These are phyloP conservation scores for Arthromyces matolae DNA, from an alignment of 768 basidiomycete genomes.

Conservation along the genomic window DNA sequence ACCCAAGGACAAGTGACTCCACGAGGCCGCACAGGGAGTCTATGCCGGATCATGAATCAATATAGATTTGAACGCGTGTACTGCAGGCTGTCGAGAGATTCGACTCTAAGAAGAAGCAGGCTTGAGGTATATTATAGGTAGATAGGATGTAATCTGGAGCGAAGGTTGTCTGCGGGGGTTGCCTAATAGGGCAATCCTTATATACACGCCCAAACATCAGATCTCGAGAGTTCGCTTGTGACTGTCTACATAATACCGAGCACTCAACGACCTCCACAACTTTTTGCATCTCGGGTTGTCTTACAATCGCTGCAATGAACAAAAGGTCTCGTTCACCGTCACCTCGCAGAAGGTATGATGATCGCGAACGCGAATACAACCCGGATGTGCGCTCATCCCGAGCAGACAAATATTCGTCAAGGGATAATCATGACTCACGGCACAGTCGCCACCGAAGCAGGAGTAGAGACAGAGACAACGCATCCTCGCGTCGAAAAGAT, in stretches of 20 bases:
- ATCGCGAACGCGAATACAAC: constrained; percentile 34
- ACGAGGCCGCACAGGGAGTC: constrained; percentile 14
- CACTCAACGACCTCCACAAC: neutral
- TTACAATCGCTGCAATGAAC: constrained; percentile 33
- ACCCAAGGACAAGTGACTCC: constrained; percentile 25
- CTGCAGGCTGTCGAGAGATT: neutral
- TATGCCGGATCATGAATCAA: constrained; percentile 15
- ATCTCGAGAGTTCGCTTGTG: neutral
- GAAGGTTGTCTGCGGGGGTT: no score
- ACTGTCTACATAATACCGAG: no score
- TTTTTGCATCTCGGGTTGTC: neutral
- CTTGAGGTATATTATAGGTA: no score
- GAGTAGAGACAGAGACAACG: constrained; percentile 22
- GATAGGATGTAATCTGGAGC: no score
- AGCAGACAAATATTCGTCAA: constrained; percentile 28
- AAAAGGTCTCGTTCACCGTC: constrained; percentile 52
- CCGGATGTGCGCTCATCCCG: constrained; percentile 32
- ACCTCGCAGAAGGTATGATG: constrained; percentile 38
- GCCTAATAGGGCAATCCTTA: neutral
- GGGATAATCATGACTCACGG: constrained; percentile 28
- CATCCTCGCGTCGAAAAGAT: constrained; percentile 23
- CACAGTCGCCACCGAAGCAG: constrained; percentile 28
- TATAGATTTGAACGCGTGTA: neutral
- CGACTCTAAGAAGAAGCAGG: no score
- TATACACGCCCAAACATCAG: constrained; percentile 14